Evolutionary conservation across 2,329 filamentous ascomycete species (phyloP).

Genomic region (Sordariomycetes sp.): DNA sequence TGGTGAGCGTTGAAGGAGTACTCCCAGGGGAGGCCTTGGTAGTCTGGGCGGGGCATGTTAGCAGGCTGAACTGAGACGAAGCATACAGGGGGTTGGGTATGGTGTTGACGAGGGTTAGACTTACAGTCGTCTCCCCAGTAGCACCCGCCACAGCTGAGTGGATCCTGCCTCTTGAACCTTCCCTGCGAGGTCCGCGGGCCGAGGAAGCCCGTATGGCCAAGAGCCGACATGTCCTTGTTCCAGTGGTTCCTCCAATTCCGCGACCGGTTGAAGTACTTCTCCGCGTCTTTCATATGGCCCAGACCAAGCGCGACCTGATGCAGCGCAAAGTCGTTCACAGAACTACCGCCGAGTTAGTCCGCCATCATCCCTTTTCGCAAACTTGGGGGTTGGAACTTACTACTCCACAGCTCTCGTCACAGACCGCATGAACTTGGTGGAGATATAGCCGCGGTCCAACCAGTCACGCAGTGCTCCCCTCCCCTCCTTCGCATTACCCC

Average conservation of each 20-base stretch:
- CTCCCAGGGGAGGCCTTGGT: slow-evolving; percentile 52
- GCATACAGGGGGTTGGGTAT: not conserved
- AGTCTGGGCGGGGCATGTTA: slow-evolving; percentile 20
- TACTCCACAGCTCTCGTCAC: slow-evolving; percentile 59
- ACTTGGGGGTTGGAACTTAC: slow-evolving; percentile 12
- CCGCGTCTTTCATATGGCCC: slow-evolving; percentile 34
- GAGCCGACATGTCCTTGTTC: slow-evolving; percentile 45
- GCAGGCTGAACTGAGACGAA: not conserved
- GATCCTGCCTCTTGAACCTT: slow-evolving; percentile 40
- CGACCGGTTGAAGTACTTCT: slow-evolving; percentile 51
- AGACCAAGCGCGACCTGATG: slow-evolving; percentile 54
- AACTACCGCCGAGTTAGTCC: slow-evolving; percentile 14
- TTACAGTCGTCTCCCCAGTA: slow-evolving; percentile 51
- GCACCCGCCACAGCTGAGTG: slow-evolving; percentile 49
- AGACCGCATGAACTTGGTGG: slow-evolving; percentile 47
- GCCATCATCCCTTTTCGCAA: not conserved
- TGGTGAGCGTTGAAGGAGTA: slow-evolving; percentile 65
- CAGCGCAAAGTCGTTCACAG: slow-evolving; percentile 58
- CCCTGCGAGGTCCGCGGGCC: slow-evolving; percentile 45
- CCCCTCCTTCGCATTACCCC: slow-evolving; percentile 56
- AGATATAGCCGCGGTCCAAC: slow-evolving; percentile 54
- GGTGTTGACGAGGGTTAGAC: not conserved
- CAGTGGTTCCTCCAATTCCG: slow-evolving; percentile 64
- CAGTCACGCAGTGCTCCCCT: slow-evolving; percentile 61
- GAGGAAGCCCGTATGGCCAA: slow-evolving; percentile 55